phyloP scores from a whole-genome alignment of 257 asterid species.

The Scutellaria minor region DNA sequence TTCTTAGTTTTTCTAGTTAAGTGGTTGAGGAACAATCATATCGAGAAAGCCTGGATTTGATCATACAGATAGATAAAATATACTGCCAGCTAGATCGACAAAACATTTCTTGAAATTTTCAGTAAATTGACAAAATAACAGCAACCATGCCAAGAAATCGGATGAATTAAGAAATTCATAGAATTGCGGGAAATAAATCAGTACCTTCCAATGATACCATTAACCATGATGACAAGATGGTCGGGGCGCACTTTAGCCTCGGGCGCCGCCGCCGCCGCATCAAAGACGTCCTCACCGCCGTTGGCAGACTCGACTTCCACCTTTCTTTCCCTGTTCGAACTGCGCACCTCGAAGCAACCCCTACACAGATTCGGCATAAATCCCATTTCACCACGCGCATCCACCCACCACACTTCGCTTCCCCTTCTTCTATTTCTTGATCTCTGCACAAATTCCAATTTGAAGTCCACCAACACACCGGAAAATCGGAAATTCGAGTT shows the following conservation, averaged over 20 bases:
- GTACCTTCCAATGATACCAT: slow-evolving; percentile 87
- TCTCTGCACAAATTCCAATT: slow-evolving; percentile 39
- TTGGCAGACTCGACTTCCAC: slow-evolving; percentile 60
- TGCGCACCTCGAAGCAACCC: slow-evolving; percentile 60
- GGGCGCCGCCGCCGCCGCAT: slow-evolving; percentile 60
- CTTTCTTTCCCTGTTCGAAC: slow-evolving; percentile 51
- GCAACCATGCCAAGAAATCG: neutral
- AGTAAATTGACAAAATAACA: slow-evolving; percentile 3
- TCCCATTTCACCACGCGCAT: slow-evolving; percentile 58
- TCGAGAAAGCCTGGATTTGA: neutral
- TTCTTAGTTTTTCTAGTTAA: neutral
- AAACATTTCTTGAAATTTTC: neutral
- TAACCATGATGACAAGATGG: slow-evolving; percentile 82
- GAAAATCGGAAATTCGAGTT: slow-evolving; percentile 41
- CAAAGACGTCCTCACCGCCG: slow-evolving; percentile 79
- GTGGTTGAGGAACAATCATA: neutral
- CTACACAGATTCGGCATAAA: slow-evolving; percentile 50
- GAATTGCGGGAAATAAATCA: neutral
- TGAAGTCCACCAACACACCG: slow-evolving; percentile 40
- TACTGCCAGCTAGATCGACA: slow-evolving; percentile 4
- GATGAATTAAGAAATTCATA: neutral
- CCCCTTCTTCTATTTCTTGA: slow-evolving; percentile 37
- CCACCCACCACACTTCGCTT: slow-evolving; percentile 45
- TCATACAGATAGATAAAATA: slow-evolving; percentile 1
- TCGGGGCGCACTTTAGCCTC: slow-evolving; percentile 65